Percentiles rank a stretch among this genome's conserved stretches.
Conservation (phyloP, 495 filamentous ascomycete species). For the Penicillium parvum region DNA sequence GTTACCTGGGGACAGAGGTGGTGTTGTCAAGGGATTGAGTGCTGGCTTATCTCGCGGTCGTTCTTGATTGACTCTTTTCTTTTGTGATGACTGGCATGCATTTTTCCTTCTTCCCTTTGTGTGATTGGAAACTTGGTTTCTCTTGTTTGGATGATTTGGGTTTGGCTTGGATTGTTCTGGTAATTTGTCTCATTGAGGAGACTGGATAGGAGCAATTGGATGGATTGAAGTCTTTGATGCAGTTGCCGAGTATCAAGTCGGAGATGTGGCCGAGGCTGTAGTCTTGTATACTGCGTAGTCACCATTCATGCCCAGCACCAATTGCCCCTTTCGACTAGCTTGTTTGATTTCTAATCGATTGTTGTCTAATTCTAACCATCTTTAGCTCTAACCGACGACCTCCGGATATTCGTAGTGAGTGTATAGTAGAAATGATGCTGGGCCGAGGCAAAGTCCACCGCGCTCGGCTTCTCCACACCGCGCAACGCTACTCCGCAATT, state of each 20-base stretch:
- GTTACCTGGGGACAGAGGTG: neutral
- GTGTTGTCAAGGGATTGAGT: constrained; percentile 5
- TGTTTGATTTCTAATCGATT: neutral
- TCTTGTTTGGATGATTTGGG: constrained; percentile 18
- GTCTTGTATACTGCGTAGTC: neutral
- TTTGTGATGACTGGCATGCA: constrained; percentile 27
- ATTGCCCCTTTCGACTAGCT: too few relatives aligned
- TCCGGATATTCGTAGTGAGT: too few relatives aligned
- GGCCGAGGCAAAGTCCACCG: constrained; percentile 26
- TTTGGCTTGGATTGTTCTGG: constrained; percentile 5
- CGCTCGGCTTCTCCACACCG: constrained; percentile 27
- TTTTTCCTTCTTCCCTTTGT: constrained; percentile 14
- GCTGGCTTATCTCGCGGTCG: neutral
- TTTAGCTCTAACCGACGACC: too few relatives aligned
- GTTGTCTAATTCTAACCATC: neutral
- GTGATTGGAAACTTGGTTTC: constrained; percentile 23
- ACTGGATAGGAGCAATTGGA: constrained; percentile 13
- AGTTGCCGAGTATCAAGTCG: constrained; percentile 5
- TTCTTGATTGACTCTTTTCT: constrained; percentile 13
- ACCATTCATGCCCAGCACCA: too few relatives aligned
- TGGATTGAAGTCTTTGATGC: neutral
- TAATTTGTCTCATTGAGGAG: constrained; percentile 15
- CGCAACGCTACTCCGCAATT: constrained; percentile 19
- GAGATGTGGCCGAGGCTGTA: constrained; percentile 15
- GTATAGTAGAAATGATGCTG: constrained; percentile 1